A percentile compares a stretch with the other conserved stretches of the same genome.
phyloP scores from a whole-genome alignment of 345 rosid genomes.

The Gossypium mustelinum region DNA sequence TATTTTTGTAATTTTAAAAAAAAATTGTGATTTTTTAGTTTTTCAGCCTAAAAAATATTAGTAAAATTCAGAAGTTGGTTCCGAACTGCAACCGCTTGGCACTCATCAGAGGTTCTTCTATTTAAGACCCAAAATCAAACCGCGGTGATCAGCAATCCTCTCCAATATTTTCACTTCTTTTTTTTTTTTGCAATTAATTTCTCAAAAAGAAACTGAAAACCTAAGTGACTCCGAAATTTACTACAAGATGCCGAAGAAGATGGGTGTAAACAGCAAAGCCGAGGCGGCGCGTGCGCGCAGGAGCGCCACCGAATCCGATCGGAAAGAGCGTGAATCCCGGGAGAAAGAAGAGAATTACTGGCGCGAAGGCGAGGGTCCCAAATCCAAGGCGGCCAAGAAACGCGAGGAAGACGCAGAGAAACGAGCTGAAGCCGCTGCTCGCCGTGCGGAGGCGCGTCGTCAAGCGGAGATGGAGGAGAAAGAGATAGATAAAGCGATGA shows the following conservation, averaged over 20 bases:
- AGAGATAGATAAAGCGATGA: conserved; percentile 62
- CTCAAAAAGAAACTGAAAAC: not conserved
- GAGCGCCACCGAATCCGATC: conserved; percentile 67
- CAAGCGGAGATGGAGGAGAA: conserved; percentile 81
- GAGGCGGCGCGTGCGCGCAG: conserved; percentile 82
- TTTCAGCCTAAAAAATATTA: too few relatives aligned
- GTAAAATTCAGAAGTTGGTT: too few relatives aligned
- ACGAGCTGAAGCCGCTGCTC: conserved; percentile 68
- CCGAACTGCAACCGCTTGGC: too few relatives aligned
- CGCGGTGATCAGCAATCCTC: not conserved
- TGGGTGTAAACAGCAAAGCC: conserved; percentile 95
- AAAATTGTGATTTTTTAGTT: too few relatives aligned
- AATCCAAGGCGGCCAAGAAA: conserved; percentile 79
- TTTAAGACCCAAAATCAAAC: too few relatives aligned
- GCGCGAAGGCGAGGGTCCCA: conserved; percentile 89
- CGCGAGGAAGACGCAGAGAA: conserved; percentile 90
- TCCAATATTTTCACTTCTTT: not conserved
- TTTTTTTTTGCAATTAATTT: not conserved
- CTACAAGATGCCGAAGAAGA: conserved; percentile 85
- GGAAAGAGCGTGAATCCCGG: conserved; percentile 61
- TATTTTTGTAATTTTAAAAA: too few relatives aligned
- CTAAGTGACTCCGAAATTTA: not conserved
- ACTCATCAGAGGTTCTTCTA: too few relatives aligned
- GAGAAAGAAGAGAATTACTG: conserved; percentile 92
- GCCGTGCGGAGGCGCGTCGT: conserved; percentile 67